These are phyloP conservation scores for Jaltomata sinuosa DNA, from an alignment of 257 asterid species.

Conservation along the genomic window DNA sequence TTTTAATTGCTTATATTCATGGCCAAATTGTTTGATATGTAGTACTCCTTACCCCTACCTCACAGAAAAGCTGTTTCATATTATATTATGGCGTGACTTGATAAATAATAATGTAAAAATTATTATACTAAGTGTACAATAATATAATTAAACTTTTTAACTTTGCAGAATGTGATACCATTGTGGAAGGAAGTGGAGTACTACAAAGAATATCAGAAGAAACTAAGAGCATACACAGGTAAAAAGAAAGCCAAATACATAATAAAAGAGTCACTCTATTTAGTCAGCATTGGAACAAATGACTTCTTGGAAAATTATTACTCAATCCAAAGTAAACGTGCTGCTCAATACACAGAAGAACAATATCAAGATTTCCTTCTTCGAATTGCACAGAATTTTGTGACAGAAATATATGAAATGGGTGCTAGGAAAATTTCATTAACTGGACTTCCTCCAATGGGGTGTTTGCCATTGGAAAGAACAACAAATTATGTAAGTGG, in stretches of 20 bases:
- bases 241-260: constrained; percentile 27
- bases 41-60: too few species aligned
- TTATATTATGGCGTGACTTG: too few species aligned
- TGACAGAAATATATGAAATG: constrained; percentile 34
- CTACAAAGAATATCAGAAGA: constrained; percentile 58
- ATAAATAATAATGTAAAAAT: too few species aligned
- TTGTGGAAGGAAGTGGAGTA: constrained; percentile 81
- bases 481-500: constrained; percentile 55
- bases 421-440: constrained; percentile 71
- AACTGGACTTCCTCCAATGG: constrained; percentile 88
- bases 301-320: constrained; percentile 90
- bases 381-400: constrained; percentile 41
- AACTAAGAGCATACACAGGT: constrained; percentile 41
- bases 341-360: constrained; percentile 43
- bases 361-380: constrained; percentile 43
- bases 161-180: constrained; percentile 67
- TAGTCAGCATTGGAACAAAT: constrained; percentile 83
- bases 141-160: too few species aligned
- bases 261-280: constrained; percentile 48
- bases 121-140: too few species aligned
- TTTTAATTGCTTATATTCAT: too few species aligned
- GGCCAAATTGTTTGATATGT: too few species aligned
- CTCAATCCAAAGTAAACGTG: constrained; percentile 34
- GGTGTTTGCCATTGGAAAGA: constrained; percentile 84
- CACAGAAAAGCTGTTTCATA: too few species aligned